Base-by-base conservation (phyloP, 768 basidiomycete species). In the Boletus patriciae region DNA sequence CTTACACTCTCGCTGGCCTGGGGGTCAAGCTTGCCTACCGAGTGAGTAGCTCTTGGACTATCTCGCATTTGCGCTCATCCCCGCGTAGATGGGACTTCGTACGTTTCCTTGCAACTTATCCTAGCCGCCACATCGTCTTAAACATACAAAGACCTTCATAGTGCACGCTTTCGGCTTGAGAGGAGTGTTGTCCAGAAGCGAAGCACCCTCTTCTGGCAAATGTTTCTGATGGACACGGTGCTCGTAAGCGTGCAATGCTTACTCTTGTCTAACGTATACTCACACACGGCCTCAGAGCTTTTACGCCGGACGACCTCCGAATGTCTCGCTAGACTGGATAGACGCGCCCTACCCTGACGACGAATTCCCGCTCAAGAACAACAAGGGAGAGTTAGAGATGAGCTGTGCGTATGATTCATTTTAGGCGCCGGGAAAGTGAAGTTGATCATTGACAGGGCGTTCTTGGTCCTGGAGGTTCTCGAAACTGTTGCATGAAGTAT, bases 211-310 rank as follows among this genome's bases (percentile, higher is more conserved):
- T 89, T 88, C 65, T 91, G 87, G 86, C 81, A 85, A 46, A 67
- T 89, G n/a, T 88, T 86, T 63, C 61, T 75, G 25, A 66, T 81
- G 29, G 88, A 90, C 62, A 83, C 84, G 0, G 83, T 81, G 78
- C 70, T 80, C 38, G 88, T 90, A 62, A 63, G 66, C 19, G 9
- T 12, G 19, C 73, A 60, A 31, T 4, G 18, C n/a, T 34, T 18
- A 3, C 6, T 34, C 6, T 10, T 37, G 13, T 36, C 25, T 42
- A 37, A 29, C 4, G 5, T 8, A 43, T 34, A 50, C 42, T 53
- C 29, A 50, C 33, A 25, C 16, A 8, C 13, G 1, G 8, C 11
- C 10, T 10, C 55, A 89, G 87, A 86, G 84, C 59, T 83, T 86
- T 59, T 75, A 76, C 33, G 77, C 83, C 29, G 87, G 86, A 4